phyloP scores from a whole-genome alignment of 2,329 filamentous ascomycete species.

The Xylariaceae sp. region DNA sequence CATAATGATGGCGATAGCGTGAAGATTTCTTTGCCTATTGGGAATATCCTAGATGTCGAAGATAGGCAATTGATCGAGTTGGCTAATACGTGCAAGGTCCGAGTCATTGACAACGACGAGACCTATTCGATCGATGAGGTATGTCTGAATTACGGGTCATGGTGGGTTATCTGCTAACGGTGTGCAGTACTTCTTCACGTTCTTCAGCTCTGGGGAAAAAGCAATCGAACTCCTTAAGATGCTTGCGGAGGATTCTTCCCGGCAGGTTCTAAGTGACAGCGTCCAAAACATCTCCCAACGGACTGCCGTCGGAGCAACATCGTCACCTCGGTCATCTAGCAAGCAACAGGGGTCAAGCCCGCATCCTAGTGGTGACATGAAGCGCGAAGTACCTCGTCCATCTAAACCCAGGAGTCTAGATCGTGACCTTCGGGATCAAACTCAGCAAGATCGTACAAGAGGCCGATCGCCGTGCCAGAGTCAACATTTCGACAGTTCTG shows the following conservation, averaged over 20 bases:
- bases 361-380: constrained; percentile 49
- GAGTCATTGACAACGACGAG: constrained; percentile 88
- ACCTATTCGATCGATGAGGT: constrained; percentile 94
- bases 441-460: constrained; percentile 59
- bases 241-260: constrained; percentile 61
- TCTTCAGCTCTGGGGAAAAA: constrained; percentile 80
- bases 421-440: constrained; percentile 40
- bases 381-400: constrained; percentile 46
- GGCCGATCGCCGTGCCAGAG: constrained; percentile 48
- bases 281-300: constrained; percentile 6
- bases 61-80: constrained; percentile 87
- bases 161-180: constrained; percentile 23
- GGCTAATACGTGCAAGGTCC: constrained; percentile 88
- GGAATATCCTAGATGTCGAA: constrained; percentile 87
- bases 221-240: constrained; percentile 73
- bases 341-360: constrained; percentile 45
- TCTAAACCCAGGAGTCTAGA: constrained; percentile 50
- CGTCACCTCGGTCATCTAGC: constrained; percentile 47
- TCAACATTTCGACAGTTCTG: constrained; percentile 40
- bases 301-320: constrained; percentile 40
- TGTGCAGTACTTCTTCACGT: constrained; percentile 88
- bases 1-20: constrained; percentile 97
- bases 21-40: constrained; percentile 86
- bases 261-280: constrained; percentile 36
- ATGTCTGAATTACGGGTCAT: background rate